phyloP scores from a whole-genome alignment of 2,329 filamentous ascomycete species.

The Xylaria sp. region DNA sequence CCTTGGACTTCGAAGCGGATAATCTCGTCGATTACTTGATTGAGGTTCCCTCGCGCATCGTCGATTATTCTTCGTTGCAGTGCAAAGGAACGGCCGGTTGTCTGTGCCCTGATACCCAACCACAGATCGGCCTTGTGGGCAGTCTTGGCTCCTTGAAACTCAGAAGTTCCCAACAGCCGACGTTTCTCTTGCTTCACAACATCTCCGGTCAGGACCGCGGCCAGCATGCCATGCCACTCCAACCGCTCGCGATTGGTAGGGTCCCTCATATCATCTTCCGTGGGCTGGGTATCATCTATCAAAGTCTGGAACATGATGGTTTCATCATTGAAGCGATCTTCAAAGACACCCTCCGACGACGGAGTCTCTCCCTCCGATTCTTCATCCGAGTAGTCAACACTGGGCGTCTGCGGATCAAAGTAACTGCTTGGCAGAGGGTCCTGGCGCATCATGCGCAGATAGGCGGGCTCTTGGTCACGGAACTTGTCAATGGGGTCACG shows the following conservation, averaged over 20 bases:
- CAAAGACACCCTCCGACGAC: slow-evolving; percentile 82
- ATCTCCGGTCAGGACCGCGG: slow-evolving; percentile 93
- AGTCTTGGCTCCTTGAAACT: slow-evolving; percentile 66
- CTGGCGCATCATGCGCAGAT: slow-evolving; percentile 90
- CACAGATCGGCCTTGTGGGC: slow-evolving; percentile 85
- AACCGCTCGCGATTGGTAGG: slow-evolving; percentile 88
- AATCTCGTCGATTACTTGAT: slow-evolving; percentile 84
- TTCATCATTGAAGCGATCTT: slow-evolving; percentile 90
- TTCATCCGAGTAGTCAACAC: slow-evolving; percentile 76
- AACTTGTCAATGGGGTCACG: slow-evolving; percentile 61
- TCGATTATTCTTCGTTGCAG: slow-evolving; percentile 90
- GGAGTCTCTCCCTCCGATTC: slow-evolving; percentile 93
- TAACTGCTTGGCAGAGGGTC: slow-evolving; percentile 72
- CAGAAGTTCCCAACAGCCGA: slow-evolving; percentile 82
- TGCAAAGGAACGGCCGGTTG: slow-evolving; percentile 84
- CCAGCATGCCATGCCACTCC: slow-evolving; percentile 98
- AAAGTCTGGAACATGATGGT: slow-evolving; percentile 83
- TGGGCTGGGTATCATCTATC: slow-evolving; percentile 84
- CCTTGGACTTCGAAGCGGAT: slow-evolving; percentile 95
- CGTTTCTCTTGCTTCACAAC: slow-evolving; percentile 99
- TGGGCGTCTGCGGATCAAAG: slow-evolving; percentile 78
- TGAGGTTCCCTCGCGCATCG: slow-evolving; percentile 79
- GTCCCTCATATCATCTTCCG: slow-evolving; percentile 88
- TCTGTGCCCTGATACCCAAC: slow-evolving; percentile 85
- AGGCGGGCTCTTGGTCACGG: slow-evolving; percentile 90